These are phyloP conservation scores for Laburnicola sp. DNA, from an alignment of 2,329 filamentous ascomycete genomes.

Conservation along the genomic window DNA sequence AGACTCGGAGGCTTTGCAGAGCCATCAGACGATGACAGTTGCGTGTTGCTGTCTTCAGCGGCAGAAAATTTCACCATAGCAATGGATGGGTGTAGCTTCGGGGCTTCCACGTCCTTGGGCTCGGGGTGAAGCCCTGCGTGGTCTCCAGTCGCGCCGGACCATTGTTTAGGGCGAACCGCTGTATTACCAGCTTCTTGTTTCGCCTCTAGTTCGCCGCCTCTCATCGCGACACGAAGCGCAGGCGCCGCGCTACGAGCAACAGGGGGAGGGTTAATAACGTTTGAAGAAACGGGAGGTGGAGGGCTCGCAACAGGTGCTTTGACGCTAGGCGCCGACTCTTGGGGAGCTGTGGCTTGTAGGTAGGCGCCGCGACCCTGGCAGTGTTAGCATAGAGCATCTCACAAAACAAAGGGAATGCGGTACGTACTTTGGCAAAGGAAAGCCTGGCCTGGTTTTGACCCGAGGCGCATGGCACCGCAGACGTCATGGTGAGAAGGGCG, in stretches of 20 bases:
- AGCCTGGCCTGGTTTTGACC: conserved; percentile 53
- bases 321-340: conserved; percentile 29
- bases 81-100: conserved; percentile 32
- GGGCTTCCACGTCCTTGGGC: conserved; percentile 35
- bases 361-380: conserved; percentile 48
- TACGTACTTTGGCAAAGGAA: conserved; percentile 75
- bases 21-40: conserved; percentile 58
- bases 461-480: conserved; percentile 32
- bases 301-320: conserved; percentile 30
- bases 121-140: conserved; percentile 50
- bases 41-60: conserved; percentile 51
- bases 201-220: conserved; percentile 15
- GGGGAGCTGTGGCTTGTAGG: conserved; percentile 36
- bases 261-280: conserved; percentile 24
- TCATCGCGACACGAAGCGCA: conserved; percentile 19
- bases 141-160: conserved; percentile 26
- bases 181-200: conserved; percentile 30
- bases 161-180: conserved; percentile 27
- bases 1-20: conserved; percentile 85
- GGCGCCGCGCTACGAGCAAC: conserved; percentile 23
- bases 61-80: conserved; percentile 37
- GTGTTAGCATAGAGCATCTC: conserved; percentile 17
- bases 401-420: not conserved
- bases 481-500: conserved; percentile 32
- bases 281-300: conserved; percentile 26